These are phyloP conservation scores for Monosporascus cannonballus DNA, from an alignment of 2,329 filamentous ascomycete species.

Conservation along the genomic window DNA sequence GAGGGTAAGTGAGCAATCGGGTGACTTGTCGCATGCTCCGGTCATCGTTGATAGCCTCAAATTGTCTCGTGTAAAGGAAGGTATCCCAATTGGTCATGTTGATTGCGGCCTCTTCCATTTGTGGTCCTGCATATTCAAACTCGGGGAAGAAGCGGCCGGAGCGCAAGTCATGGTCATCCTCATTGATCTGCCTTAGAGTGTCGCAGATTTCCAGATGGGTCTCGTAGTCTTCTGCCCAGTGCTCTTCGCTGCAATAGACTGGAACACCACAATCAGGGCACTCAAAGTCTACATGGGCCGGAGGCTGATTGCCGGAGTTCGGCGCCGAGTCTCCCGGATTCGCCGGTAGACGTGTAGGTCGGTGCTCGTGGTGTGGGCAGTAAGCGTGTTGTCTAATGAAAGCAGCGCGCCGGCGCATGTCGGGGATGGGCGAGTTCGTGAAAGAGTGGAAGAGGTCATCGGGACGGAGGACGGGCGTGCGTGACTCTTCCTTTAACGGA, in stretches of 20 bases:
- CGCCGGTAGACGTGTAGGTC: conserved; percentile 62
- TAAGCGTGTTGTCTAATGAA: conserved; percentile 91
- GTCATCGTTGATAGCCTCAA: conserved; percentile 84
- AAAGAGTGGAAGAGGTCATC: conserved; percentile 93
- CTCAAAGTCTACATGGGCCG: conserved; percentile 84
- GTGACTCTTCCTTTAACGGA: conserved; percentile 9
- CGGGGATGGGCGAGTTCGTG: conserved; percentile 78
- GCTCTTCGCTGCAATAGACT: conserved; percentile 86
- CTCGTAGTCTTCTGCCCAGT: conserved; percentile 96
- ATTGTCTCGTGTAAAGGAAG: conserved; percentile 86
- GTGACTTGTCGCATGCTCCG: conserved; percentile 90
- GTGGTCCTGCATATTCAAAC: conserved; percentile 82
- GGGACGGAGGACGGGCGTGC: conserved; percentile 44
- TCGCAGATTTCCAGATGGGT: conserved; percentile 89
- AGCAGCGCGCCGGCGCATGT: conserved; percentile 79
- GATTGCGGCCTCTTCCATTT: conserved; percentile 86
- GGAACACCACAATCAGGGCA: conserved; percentile 95
- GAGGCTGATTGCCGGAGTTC: conserved; percentile 51
- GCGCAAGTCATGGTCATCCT: conserved; percentile 91
- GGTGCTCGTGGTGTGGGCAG: conserved; percentile 86
- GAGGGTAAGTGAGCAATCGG: conserved; percentile 84
- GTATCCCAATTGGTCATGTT: conserved; percentile 99
- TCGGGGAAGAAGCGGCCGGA: conserved; percentile 91
- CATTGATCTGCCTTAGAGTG: conserved; percentile 85
- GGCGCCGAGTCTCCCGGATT: conserved; percentile 56